Evolutionary conservation across 352 stramenopile species (phyloP).

Genomic region (Globisporangium camurandrum): DNA sequence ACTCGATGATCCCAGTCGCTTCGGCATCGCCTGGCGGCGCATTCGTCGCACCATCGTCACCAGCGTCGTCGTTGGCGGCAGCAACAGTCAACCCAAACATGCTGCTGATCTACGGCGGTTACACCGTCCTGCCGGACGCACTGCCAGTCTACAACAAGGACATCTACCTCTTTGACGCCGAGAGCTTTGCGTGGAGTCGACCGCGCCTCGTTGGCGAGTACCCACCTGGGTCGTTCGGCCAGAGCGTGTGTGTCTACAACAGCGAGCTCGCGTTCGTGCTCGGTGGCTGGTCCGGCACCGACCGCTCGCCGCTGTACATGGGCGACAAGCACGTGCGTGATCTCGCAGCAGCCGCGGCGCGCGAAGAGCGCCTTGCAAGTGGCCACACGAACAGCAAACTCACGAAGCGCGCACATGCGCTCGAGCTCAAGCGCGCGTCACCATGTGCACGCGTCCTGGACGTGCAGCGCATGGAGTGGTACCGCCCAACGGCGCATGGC

Average conservation of each 20-base stretch:
- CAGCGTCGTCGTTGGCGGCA: too few species aligned
- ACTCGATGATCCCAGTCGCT: constrained; percentile 44
- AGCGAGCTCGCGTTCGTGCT: constrained; percentile 51
- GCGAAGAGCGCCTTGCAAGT: constrained; percentile 46
- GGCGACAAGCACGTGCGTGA: constrained; percentile 63
- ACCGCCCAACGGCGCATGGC: constrained; percentile 26
- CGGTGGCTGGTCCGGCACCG: constrained; percentile 69
- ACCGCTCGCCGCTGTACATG: constrained; percentile 69
- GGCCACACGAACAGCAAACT: constrained; percentile 25
- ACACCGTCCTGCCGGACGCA: constrained; percentile 33
- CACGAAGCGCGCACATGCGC: constrained; percentile 26
- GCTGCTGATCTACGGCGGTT: constrained; percentile 78
- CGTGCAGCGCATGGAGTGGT: constrained; percentile 59
- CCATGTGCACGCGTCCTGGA: constrained; percentile 58
- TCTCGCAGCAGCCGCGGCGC: constrained; percentile 38
- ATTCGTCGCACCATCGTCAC: too few species aligned
- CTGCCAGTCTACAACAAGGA: constrained; percentile 74
- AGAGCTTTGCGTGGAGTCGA: constrained; percentile 50
- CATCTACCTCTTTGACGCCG: constrained; percentile 57
- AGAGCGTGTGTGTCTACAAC: constrained; percentile 34
- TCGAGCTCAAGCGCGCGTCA: constrained; percentile 29
- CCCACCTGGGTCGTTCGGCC: constrained; percentile 52
- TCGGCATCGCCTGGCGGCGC: background rate
- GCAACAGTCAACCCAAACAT: constrained; percentile 1
- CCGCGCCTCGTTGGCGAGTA: constrained; percentile 66